These are phyloP conservation scores for Pythium aquatile DNA, from an alignment of 352 stramenopile genomes.

Conservation along the genomic window DNA sequence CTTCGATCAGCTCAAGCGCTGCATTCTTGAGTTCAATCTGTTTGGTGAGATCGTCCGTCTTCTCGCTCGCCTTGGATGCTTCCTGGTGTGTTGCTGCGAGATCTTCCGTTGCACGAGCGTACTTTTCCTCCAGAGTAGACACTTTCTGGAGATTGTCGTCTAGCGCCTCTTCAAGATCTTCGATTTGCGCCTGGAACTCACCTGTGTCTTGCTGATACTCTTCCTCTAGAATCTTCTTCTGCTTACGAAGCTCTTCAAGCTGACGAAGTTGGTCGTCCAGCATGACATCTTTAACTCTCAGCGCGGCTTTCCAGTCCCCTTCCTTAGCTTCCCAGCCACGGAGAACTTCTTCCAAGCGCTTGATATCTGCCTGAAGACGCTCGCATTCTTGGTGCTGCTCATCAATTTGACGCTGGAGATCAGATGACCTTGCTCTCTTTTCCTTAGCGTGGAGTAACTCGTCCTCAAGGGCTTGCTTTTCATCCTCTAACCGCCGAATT, in stretches of 20 bases:
- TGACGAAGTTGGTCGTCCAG: conserved; percentile 61
- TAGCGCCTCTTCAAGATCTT: conserved; percentile 59
- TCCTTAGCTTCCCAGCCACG: conserved; percentile 43
- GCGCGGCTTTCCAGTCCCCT: conserved; percentile 46
- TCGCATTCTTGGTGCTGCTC: conserved; percentile 23
- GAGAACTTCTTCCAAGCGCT: conserved; percentile 22
- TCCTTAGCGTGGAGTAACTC: conserved; percentile 28
- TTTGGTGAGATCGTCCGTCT: conserved; percentile 29
- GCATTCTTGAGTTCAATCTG: conserved; percentile 49
- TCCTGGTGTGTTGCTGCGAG: conserved; percentile 29
- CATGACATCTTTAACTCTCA: conserved; percentile 79
- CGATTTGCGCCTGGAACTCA: conserved; percentile 49
- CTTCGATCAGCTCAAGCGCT: conserved; percentile 64
- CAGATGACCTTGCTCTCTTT: conserved; percentile 21
- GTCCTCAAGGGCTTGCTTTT: conserved; percentile 32
- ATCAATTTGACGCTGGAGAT: conserved; percentile 29
- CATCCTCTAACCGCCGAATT: conserved; percentile 32
- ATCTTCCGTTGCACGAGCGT: conserved; percentile 18
- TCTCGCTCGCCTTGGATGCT: conserved; percentile 10
- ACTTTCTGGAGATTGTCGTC: conserved; percentile 55
- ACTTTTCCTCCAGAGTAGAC: conserved; percentile 35
- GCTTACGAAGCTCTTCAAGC: conserved; percentile 38
- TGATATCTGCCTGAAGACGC: conserved; percentile 28
- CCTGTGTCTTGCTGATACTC: conserved; percentile 51
- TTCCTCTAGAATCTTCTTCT: conserved; percentile 31